Evolutionary conservation across 1,284 basidiomycete genomes (phyloP).

Genomic region (Ceratobasidium sp.): DNA sequence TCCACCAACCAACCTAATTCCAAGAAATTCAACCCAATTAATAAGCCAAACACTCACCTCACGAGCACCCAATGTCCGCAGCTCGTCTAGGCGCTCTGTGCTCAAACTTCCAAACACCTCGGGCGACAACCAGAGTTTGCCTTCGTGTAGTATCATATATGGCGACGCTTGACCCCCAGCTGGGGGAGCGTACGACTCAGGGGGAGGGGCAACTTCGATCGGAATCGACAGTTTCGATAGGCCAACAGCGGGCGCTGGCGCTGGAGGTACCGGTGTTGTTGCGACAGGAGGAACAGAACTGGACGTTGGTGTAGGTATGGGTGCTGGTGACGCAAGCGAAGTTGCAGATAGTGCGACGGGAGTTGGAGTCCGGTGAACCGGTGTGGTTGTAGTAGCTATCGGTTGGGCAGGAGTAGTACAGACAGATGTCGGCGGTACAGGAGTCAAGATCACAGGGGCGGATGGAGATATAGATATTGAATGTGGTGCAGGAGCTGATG

Average conservation of each 20-base stretch:
- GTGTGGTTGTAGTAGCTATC: background rate
- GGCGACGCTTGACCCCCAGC: background rate
- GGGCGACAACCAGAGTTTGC: constrained; percentile 22
- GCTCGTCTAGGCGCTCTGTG: constrained; percentile 11
- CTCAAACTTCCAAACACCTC: constrained; percentile 32
- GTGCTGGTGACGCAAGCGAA: background rate
- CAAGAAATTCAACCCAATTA: background rate
- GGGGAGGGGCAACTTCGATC: constrained; percentile 12
- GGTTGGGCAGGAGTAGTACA: background rate
- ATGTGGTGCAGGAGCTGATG: background rate
- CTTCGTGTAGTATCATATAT: constrained; percentile 20
- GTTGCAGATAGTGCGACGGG: too few relatives aligned
- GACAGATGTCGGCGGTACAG: background rate
- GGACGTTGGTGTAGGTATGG: background rate
- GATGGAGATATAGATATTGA: background rate
- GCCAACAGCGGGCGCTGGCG: background rate
- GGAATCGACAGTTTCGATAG: constrained; percentile 17
- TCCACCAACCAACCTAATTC: background rate
- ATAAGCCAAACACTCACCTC: constrained; percentile 10
- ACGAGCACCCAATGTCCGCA: constrained; percentile 14
- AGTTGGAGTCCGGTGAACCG: too few relatives aligned
- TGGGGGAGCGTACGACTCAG: constrained; percentile 19
- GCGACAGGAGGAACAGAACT: background rate
- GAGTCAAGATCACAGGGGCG: background rate
- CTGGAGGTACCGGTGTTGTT: background rate